Evolutionary conservation across 1,284 basidiomycete genomes (phyloP), one percentile per base, ranked within the genome.

Genomic region (Puccinia hordei): DNA sequence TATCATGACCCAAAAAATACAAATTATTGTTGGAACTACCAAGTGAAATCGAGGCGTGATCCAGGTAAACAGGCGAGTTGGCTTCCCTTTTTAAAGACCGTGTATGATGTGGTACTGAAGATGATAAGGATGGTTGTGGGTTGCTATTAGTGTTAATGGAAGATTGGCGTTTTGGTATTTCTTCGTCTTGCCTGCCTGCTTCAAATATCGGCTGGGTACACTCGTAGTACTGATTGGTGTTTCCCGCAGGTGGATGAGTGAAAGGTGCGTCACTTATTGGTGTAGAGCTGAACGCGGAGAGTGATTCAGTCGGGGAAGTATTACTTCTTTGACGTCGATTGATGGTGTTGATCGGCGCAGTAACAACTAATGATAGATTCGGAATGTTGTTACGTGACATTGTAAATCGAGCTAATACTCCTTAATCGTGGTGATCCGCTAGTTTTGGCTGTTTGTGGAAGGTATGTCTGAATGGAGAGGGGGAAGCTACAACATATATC

Each of bases 41-140:
- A 8, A 73, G 46, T 27, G 55, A 61, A 10, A 73, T 80, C 27
- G 68, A 73, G n/a, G 53, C 33, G 15, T 63, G 27, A 61, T 80
- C 59, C 35, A 61, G 22, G 61, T 73, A 80, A 33, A 80, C 78
- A 19, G 78, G 78, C 41, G 68, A 72, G 24, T 55, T 72, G 41
- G 78, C 78, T 65, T 73, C 69, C 65, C 78, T 22, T 73, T 80
- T 80, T 41, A 80, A 59, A 8, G 53, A 57, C 33, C 51, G 41
- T 53, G 46, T n/a, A 71, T 53, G 46, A 53, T 17, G 27, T 71
- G 68, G 53, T 33, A 24, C 2, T 30, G 68, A 71, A 53, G 68
- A 71, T 22, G 68, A 51, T 53, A 53, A 19, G 46, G 68, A n/a
- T n/a, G n/a, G n/a, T n/a, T n/a, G n/a, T n/a, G n/a, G n/a, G n/a